Conservation (phyloP, 768 basidiomycete genomes). For the Russula sp. region DNA sequence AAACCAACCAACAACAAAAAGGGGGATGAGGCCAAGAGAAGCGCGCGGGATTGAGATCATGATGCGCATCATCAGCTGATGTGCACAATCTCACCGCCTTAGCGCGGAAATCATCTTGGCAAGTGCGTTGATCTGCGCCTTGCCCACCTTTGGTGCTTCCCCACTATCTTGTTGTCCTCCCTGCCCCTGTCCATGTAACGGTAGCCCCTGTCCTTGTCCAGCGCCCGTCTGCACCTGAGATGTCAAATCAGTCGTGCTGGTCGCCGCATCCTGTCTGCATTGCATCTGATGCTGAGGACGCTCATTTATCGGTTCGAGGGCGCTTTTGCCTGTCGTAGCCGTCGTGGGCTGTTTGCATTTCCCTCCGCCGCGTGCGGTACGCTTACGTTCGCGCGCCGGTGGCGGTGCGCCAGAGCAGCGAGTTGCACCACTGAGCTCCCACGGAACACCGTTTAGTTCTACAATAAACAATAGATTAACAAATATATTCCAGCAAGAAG, state of each 20-base stretch:
- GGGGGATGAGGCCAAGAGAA: too few species aligned
- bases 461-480: not conserved
- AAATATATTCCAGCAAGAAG: constrained; percentile 17
- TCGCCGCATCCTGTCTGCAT: constrained; percentile 58
- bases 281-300: constrained; percentile 52
- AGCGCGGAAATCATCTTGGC: constrained; percentile 89
- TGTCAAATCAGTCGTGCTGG: constrained; percentile 69
- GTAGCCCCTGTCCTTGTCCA: constrained; percentile 13
- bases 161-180: constrained; percentile 38
- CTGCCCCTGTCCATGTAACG: constrained; percentile 7
- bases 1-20: too few species aligned
- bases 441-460: constrained; percentile 79
- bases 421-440: constrained; percentile 68
- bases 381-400: constrained; percentile 57
- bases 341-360: constrained; percentile 21
- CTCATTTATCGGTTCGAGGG: constrained; percentile 74
- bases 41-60: too few species aligned
- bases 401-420: constrained; percentile 59
- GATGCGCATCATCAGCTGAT: constrained; percentile 3
- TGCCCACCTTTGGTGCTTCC: constrained; percentile 76
- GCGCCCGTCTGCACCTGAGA: constrained; percentile 4
- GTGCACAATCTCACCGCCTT: constrained; percentile 47
- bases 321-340: constrained; percentile 55
- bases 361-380: constrained; percentile 33
- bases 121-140: constrained; percentile 83